These are phyloP conservation scores for Herpotrichia juniperi DNA, from an alignment of 2,329 filamentous ascomycete genomes.

Conservation along the genomic window DNA sequence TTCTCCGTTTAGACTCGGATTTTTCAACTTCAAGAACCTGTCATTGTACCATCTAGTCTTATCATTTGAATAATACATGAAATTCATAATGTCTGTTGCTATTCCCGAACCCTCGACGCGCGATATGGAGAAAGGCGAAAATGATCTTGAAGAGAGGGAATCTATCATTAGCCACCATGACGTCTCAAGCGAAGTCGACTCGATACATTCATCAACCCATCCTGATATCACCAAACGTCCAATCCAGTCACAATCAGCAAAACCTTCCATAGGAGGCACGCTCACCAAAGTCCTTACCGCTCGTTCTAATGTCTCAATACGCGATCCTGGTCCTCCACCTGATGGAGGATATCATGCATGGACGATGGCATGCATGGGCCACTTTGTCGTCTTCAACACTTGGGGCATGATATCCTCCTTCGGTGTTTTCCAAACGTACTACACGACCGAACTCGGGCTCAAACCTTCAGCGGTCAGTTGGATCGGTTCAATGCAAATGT, in stretches of 20 bases:
- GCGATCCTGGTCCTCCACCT: conserved; percentile 45
- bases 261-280: background rate
- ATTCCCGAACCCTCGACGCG: background rate
- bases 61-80: too few relatives aligned
- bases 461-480: conserved; percentile 56
- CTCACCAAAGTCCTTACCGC: conserved; percentile 35
- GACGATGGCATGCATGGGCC: conserved; percentile 45
- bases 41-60: too few relatives aligned
- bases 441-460: conserved; percentile 32
- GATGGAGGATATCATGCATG: conserved; percentile 46
- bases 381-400: conserved; percentile 44
- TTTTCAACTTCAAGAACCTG: too few relatives aligned
- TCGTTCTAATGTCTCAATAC: conserved; percentile 39
- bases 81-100: conserved; percentile 7
- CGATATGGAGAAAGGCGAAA: background rate
- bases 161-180: background rate
- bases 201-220: background rate
- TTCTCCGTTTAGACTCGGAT: background rate
- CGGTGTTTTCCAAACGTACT: conserved; percentile 46
- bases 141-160: conserved; percentile 1
- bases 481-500: conserved; percentile 60
- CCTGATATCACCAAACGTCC: background rate
- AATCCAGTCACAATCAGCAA: background rate
- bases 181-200: background rate
- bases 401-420: conserved; percentile 47